Evolutionary conservation across 129 eudicot species (phyloP).

Genomic region (Mikania micrantha): DNA sequence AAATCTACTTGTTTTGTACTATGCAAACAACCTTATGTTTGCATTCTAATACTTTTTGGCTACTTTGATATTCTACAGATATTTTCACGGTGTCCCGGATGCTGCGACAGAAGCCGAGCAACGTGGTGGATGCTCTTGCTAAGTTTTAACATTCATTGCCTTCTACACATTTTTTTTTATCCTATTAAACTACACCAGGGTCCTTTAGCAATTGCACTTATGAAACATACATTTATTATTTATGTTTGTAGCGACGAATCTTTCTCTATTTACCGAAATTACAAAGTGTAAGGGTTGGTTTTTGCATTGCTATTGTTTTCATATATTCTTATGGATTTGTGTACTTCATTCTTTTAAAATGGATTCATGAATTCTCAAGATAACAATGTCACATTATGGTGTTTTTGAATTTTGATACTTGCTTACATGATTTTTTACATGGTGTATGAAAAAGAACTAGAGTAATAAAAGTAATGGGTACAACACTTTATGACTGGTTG

Average conservation of each 20-base stretch:
- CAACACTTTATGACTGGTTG: too few species aligned
- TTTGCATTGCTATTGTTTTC: not conserved
- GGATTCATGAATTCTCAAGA: not conserved
- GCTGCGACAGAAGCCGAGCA: conserved; percentile 22
- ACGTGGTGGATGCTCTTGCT: conserved; percentile 26
- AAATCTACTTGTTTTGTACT: not conserved
- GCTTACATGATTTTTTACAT: not conserved
- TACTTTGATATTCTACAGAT: conserved; percentile 7
- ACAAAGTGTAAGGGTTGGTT: not conserved
- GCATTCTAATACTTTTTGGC: not conserved
- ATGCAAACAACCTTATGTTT: not conserved
- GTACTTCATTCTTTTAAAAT: not conserved
- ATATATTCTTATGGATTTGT: not conserved
- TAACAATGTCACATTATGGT: not conserved
- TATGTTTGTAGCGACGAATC: conserved; percentile 1
- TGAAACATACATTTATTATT: not conserved
- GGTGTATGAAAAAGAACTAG: too few species aligned
- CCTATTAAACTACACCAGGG: conserved; percentile 5
- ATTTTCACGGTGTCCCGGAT: conserved; percentile 22
- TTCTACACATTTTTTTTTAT: too few species aligned
- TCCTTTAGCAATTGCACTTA: not conserved
- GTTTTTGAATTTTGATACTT: not conserved
- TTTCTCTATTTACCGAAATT: not conserved
- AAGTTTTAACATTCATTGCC: conserved; percentile 2
- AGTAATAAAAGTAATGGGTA: too few species aligned